Percentiles rank a stretch among this genome's conserved stretches.
Conservation (phyloP, 257 asterid species). For the Fraxinus anomala region DNA sequence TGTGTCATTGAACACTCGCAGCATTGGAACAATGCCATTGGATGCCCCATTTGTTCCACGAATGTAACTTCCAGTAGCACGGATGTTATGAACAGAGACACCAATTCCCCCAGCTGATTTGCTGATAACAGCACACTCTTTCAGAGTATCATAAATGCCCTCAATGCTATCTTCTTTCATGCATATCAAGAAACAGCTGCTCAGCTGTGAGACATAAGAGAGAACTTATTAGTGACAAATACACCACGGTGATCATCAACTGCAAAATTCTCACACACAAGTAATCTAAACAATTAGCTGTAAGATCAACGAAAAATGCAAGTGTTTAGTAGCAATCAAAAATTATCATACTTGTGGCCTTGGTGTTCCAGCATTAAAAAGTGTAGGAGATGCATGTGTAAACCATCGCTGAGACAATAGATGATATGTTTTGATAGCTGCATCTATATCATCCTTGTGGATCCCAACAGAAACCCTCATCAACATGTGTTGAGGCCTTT, state of each 20-base stretch:
- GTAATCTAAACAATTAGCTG: not conserved
- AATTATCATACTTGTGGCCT: slow-evolving; percentile 73
- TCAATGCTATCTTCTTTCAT: slow-evolving; percentile 98
- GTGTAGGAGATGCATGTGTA: slow-evolving; percentile 96
- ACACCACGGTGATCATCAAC: not conserved
- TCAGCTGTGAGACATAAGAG: slow-evolving; percentile 52
- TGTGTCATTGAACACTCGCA: slow-evolving; percentile 91
- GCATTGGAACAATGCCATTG: slow-evolving; percentile 96
- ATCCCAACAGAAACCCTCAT: slow-evolving; percentile 98
- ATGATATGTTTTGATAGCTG: slow-evolving; percentile 49
- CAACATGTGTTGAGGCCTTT: slow-evolving; percentile 97
- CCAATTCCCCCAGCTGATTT: slow-evolving; percentile 99
- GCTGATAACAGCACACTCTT: slow-evolving; percentile 98
- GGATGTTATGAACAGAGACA: slow-evolving; percentile 85
- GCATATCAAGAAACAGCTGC: slow-evolving; percentile 94
- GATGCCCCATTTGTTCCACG: slow-evolving; percentile 98
- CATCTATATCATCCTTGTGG: slow-evolving; percentile 64
- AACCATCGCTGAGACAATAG: slow-evolving; percentile 62
- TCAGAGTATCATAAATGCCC: slow-evolving; percentile 91
- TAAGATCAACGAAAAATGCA: not conserved
- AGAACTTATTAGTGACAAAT: not conserved
- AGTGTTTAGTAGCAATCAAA: not conserved
- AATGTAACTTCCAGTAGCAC: slow-evolving; percentile 94
- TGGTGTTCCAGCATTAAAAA: slow-evolving; percentile 96
- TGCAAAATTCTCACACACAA: not conserved